Evolutionary conservation across 345 rosid species (phyloP).

Genomic region (Dimocarpus longan): DNA sequence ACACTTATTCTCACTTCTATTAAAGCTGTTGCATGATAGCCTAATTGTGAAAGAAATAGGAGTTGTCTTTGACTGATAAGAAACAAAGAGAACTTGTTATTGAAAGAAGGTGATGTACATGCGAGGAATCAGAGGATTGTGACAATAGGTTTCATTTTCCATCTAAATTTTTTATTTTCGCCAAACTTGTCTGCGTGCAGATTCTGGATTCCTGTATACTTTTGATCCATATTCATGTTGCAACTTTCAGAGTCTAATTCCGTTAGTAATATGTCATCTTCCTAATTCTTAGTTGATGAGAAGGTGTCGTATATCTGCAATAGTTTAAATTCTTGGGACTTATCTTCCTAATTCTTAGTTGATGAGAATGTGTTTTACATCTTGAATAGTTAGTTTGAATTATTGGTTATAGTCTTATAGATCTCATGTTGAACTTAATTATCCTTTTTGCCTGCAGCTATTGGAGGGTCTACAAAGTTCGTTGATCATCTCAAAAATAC

Average conservation of each 20-base stretch:
- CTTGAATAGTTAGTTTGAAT: not conserved
- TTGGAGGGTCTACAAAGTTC: slow-evolving; percentile 96
- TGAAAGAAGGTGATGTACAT: not conserved
- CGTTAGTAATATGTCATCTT: not conserved
- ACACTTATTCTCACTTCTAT: too few species aligned
- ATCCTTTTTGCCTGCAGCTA: slow-evolving; percentile 47
- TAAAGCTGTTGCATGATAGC: too few species aligned
- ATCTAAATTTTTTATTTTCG: not conserved
- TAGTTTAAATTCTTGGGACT: too few species aligned
- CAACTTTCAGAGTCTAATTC: not conserved
- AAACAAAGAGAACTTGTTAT: not conserved
- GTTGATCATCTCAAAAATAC: slow-evolving; percentile 74
- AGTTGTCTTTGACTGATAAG: too few species aligned
- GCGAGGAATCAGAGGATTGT: not conserved
- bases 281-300: too few species aligned
- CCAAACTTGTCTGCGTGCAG: not conserved
- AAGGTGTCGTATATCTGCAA: not conserved
- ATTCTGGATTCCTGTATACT: not conserved
- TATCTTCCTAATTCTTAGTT: not conserved
- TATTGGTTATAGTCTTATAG: not conserved
- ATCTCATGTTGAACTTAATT: not conserved
- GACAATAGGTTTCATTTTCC: not conserved
- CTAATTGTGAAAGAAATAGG: not conserved
- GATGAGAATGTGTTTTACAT: not conserved
- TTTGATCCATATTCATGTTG: too few species aligned